Evolutionary conservation across 257 asterid species (phyloP).

Genomic region (Agastache rugosa): DNA sequence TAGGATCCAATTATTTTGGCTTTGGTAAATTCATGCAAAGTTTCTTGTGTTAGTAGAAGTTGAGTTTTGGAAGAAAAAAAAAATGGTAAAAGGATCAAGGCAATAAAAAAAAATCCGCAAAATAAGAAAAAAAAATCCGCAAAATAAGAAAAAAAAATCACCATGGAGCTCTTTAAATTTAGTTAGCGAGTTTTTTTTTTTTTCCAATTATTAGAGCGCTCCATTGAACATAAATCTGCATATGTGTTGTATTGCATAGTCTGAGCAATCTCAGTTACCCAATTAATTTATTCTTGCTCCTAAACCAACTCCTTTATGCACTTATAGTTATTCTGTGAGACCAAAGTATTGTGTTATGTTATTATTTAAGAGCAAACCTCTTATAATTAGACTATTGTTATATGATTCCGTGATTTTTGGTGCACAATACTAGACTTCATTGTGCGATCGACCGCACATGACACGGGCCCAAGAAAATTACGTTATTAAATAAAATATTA

Average conservation of each 20-base stretch:
- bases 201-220: no score
- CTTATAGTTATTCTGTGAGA: background rate
- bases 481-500: no score
- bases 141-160: background rate
- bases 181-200: no score
- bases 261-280: background rate
- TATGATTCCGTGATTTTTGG: background rate
- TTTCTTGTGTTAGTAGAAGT: conserved; percentile 1
- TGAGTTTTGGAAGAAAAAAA: background rate
- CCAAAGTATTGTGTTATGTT: background rate
- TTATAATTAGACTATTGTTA: background rate
- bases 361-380: background rate
- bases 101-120: no score
- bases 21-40: background rate
- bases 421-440: no score
- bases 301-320: background rate
- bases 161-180: background rate
- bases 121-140: no score
- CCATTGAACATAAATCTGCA: no score
- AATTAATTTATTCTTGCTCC: background rate
- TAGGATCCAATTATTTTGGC: background rate
- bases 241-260: background rate
- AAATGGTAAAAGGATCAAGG: background rate
- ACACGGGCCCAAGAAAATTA: no score
- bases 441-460: no score